Base-by-base conservation (phyloP, 805 yeast genomes). In the Ogataea paradorogensis region DNA sequence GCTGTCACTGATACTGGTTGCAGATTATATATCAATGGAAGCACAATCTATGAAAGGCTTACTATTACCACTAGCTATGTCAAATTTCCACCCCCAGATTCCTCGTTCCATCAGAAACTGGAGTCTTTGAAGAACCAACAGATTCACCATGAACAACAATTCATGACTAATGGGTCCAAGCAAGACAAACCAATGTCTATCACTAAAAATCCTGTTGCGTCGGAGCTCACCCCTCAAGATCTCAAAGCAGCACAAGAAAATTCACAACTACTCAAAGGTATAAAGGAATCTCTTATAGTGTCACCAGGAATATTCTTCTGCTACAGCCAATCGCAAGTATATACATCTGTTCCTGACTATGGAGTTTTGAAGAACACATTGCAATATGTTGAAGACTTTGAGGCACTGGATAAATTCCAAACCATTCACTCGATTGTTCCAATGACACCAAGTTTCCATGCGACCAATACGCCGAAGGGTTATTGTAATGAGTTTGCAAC, bases 231-330 rank as follows among this genome's bases (percentile, higher is more conserved):
- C 2, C 56, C 62, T 10, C 52, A 58, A 26, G 61, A 61, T 40
- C 55, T 76, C 24, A 74, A 69, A 43, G 73, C 78, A 15, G 69
- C 84, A 58, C 79, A 77, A 48, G 78, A 74, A 48, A 69, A 74
- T 0, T 69, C 79, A 6, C 61, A 71, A 2, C 57, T 88, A 33
- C 66, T 82, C 42, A 74, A 73, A 43, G 75, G 82, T 31, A 71
- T 84, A 20, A 67, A 74, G 28, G 67, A 78, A 9, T 71, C 84
- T 18, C 71, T 76, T 23, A 68, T 90, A 9, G 69, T 87, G 22
- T 79, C 95, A 15, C 96, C 96, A 0, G 95, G 95, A n/a, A 80
- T 88, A 3, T 90, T 80, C 53, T 71, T 90, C 45, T 82, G 86
- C 27, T 84, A 82, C 9, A 58, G 58, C 30, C 63, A 70, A 4